These are phyloP conservation scores for Rhazya stricta DNA, from an alignment of 257 asterid genomes.

Conservation along the genomic window DNA sequence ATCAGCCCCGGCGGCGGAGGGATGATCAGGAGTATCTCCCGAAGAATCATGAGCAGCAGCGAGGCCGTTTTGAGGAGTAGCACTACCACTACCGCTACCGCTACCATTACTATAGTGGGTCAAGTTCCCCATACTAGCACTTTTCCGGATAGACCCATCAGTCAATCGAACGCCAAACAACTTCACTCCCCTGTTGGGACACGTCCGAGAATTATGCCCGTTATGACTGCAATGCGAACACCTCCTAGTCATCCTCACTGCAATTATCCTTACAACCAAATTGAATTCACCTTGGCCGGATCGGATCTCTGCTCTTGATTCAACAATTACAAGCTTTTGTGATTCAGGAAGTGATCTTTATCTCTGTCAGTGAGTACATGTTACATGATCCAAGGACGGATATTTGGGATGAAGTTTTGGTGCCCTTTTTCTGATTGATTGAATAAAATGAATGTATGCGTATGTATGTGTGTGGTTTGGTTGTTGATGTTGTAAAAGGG, in stretches of 20 bases:
- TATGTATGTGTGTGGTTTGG: slow-evolving; percentile 10
- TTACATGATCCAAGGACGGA: slow-evolving; percentile 9
- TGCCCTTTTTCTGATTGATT: too few relatives aligned
- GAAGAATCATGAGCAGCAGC: slow-evolving; percentile 61
- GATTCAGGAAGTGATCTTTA: not conserved
- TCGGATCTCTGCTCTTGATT: slow-evolving; percentile 12
- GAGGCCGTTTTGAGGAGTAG: slow-evolving; percentile 50
- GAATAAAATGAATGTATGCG: slow-evolving; percentile 6
- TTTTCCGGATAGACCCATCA: slow-evolving; percentile 95
- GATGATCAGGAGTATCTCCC: slow-evolving; percentile 83
- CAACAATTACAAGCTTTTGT: not conserved
- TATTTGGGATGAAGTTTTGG: not conserved
- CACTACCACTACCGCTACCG: slow-evolving; percentile 46
- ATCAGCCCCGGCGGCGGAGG: slow-evolving; percentile 62
- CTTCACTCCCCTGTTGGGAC: slow-evolving; percentile 99
- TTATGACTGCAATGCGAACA: slow-evolving; percentile 99
- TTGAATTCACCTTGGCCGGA: not conserved
- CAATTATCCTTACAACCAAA: not conserved
- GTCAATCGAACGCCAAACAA: slow-evolving; percentile 95
- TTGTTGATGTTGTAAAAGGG: not conserved
- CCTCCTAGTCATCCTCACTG: slow-evolving; percentile 65
- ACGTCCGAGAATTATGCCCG: slow-evolving; percentile 96
- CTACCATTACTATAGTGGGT: slow-evolving; percentile 57
- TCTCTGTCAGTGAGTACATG: not conserved
- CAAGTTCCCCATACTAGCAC: slow-evolving; percentile 98